phyloP scores from a whole-genome alignment of 139 green algal genomes.

The Closterium sp. region DNA sequence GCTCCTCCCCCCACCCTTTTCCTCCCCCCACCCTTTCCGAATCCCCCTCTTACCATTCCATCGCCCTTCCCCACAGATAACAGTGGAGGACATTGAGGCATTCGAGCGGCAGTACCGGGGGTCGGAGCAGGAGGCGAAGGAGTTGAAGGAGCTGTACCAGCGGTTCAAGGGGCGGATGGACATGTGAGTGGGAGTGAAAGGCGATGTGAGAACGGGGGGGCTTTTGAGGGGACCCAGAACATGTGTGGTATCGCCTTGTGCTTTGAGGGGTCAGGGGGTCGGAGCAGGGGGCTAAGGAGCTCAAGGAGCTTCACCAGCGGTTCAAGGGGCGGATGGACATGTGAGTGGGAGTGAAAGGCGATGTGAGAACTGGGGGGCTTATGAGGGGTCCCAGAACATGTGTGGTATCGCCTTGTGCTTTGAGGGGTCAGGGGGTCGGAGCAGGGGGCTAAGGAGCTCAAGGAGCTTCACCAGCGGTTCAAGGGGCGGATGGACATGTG shows the following conservation, averaged over 20 bases:
- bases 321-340: slow-evolving; percentile 79
- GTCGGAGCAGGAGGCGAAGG: slow-evolving; percentile 14
- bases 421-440: slow-evolving; percentile 68
- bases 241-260: no score
- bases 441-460: slow-evolving; percentile 77
- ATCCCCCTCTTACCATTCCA: no score
- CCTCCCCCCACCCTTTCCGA: no score
- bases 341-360: background rate
- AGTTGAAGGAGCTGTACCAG: slow-evolving; percentile 75
- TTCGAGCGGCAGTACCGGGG: no score
- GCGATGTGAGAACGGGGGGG: no score
- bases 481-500: slow-evolving; percentile 74
- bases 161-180: slow-evolving; percentile 80
- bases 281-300: slow-evolving; percentile 71
- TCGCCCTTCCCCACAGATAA: no score
- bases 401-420: no score
- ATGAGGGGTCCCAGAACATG: no score
- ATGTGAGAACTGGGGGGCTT: no score
- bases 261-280: slow-evolving; percentile 67
- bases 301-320: slow-evolving; percentile 71
- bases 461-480: slow-evolving; percentile 71
- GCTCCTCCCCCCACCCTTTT: no score
- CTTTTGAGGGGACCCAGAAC: no score
- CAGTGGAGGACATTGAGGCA: no score
- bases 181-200: slow-evolving; percentile 13